Base-by-base conservation (phyloP, 192 early-diverging fungal species). In the Backusella luteola region DNA sequence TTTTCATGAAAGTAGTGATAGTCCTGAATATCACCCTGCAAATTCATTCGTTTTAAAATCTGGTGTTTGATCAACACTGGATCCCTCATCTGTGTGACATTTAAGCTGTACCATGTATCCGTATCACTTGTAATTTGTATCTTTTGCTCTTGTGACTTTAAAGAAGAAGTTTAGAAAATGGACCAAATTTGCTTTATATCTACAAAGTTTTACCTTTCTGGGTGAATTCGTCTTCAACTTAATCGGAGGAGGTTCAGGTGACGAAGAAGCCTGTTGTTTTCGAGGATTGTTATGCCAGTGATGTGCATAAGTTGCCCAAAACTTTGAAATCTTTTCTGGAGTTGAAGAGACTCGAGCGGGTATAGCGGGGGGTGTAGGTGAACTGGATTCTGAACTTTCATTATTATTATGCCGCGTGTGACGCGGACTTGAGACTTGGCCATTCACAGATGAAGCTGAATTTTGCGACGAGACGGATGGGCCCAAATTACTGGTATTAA, bases 91-190 rank as follows among this genome's bases (percentile, higher is more conserved):
- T 79, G 71, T 26, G 74, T 66, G 15, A 79, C 81, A 34, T 76
- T 77, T 21, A 83, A 68, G 59, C 77, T 79, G 39, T 79, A 79
- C 81, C 81, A 83, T 5, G 59, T 75, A n/a, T 83, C 81, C 19
- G 69, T 73, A 74, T 83, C 77, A 35, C 42, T 49, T 63, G 81
- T 79, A 35, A 83, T 72, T 67, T 83, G 81, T 52, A 83, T 79
- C 15, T 75, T 67, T 53, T 76, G 70, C 32, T 76, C 67, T 26
- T 39, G 41, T 12, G 38, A 41, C 17, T 44, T n/a, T 21, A 75
- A 73, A 38, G 4, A 26, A 38, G n/a, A 63, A 36, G 3, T 11
- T 63, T 36, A 34, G 36, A 8, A 74, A n/a, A 56, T 17, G 32
- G 6, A 36, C 9, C 11, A 36, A 19, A 5, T 15, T 49, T n/a